These are phyloP conservation scores for Aspergillus tubingensis DNA, from an alignment of 2,329 filamentous ascomycete genomes.

Conservation along the genomic window DNA sequence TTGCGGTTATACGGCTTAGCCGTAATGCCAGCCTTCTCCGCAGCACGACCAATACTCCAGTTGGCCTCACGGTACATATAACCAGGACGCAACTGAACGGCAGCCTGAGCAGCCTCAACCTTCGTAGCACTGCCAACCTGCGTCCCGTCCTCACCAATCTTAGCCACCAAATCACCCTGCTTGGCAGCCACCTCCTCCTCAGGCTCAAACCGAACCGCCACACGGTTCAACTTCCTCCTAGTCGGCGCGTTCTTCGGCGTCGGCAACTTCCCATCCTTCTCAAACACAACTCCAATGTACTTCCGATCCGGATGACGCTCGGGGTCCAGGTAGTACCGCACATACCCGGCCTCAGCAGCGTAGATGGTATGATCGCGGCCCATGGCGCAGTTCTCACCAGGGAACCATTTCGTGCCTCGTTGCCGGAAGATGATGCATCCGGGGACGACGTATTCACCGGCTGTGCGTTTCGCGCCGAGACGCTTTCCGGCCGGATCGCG, in stretches of 20 bases:
- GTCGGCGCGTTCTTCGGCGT: constrained; percentile 72
- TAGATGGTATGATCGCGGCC: constrained; percentile 97
- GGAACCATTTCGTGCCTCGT: constrained; percentile 89
- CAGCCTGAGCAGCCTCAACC: constrained; percentile 29
- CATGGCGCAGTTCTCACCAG: constrained; percentile 93
- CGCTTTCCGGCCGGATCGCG: constrained; percentile 78
- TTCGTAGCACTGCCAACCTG: constrained; percentile 25
- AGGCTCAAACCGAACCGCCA: constrained; percentile 48
- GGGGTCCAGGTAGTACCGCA: constrained; percentile 95
- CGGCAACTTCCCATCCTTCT: constrained; percentile 78
- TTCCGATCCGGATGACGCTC: constrained; percentile 78
- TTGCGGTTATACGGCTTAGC: constrained; percentile 59
- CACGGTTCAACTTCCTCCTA: constrained; percentile 74
- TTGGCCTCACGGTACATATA: constrained; percentile 68
- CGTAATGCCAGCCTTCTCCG: constrained; percentile 60
- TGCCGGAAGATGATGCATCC: constrained; percentile 99
- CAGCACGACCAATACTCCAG: constrained; percentile 66
- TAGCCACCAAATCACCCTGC: constrained; percentile 30
- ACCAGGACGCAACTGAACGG: constrained; percentile 52
- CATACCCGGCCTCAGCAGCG: constrained; percentile 80
- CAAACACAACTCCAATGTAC: constrained; percentile 91
- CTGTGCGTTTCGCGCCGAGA: constrained; percentile 88
- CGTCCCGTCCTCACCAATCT: constrained; percentile 26
- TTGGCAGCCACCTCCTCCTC: constrained; percentile 16
- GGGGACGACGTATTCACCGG: constrained; percentile 89